Percentiles rank a stretch among this genome's conserved stretches.
phyloP scores from a whole-genome alignment of 768 basidiomycete species.

The Gymnopilus junonius region DNA sequence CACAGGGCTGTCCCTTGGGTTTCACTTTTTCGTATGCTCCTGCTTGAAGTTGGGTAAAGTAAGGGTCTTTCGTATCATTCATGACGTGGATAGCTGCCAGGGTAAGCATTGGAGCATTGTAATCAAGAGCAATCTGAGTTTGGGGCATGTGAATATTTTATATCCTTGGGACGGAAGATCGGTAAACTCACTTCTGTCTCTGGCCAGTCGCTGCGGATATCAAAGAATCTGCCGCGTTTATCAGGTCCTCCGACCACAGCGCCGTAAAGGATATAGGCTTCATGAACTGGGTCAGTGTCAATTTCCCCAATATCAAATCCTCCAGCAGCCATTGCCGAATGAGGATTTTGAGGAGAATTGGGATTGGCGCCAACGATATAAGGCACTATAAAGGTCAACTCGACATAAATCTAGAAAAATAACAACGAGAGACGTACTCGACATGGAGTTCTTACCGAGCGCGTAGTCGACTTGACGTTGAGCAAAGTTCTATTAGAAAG shows the following conservation, averaged over 20 bases:
- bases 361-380: slow-evolving; percentile 91
- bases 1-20: slow-evolving; percentile 79
- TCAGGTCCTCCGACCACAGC: slow-evolving; percentile 90
- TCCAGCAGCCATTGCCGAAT: slow-evolving; percentile 88
- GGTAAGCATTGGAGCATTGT: slow-evolving; percentile 89
- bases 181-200: slow-evolving; percentile 71
- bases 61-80: slow-evolving; percentile 72
- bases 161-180: neutral
- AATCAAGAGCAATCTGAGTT: slow-evolving; percentile 78
- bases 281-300: slow-evolving; percentile 70
- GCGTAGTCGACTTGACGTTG: slow-evolving; percentile 80
- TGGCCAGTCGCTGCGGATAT: slow-evolving; percentile 89
- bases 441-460: slow-evolving; percentile 91
- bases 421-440: slow-evolving; percentile 47
- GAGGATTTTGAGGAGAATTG: slow-evolving; percentile 89
- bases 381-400: slow-evolving; percentile 48
- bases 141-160: neutral
- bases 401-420: neutral
- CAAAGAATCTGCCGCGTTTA: slow-evolving; percentile 73
- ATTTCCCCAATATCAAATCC: slow-evolving; percentile 72
- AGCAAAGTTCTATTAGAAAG: slow-evolving; percentile 68
- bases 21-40: slow-evolving; percentile 66
- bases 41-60: slow-evolving; percentile 70
- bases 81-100: slow-evolving; percentile 80
- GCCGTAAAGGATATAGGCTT: slow-evolving; percentile 83